These are phyloP conservation scores for Paraphaeosphaeria minitans DNA, from an alignment of 2,329 filamentous ascomycete genomes.

Conservation along the genomic window DNA sequence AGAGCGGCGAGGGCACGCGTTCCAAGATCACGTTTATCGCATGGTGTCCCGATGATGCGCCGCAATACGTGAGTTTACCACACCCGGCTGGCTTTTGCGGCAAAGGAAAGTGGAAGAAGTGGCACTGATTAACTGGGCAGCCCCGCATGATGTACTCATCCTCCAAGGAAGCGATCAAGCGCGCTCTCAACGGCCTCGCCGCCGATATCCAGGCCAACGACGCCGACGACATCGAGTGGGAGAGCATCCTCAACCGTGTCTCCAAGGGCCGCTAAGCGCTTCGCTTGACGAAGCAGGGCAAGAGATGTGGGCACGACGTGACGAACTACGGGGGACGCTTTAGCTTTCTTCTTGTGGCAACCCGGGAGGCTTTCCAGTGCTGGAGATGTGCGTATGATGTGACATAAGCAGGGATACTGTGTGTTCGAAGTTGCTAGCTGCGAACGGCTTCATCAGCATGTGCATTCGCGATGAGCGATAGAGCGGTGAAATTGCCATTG, in stretches of 20 bases:
- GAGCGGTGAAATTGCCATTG: conserved; percentile 31
- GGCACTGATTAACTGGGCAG: conserved; percentile 59
- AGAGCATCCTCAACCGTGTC: conserved; percentile 64
- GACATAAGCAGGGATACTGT: conserved; percentile 7
- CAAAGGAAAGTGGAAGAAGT: too few species aligned
- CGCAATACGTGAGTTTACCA: conserved; percentile 69
- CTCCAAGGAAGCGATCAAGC: conserved; percentile 85
- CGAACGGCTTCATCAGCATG: conserved; percentile 19
- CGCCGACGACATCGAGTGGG: conserved; percentile 78
- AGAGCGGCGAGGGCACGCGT: conserved; percentile 74
- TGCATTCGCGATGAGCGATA: conserved; percentile 22
- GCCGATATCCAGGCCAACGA: conserved; percentile 85
- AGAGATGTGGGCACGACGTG: conserved; percentile 15
- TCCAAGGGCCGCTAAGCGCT: conserved; percentile 56
- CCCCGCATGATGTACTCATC: conserved; percentile 90
- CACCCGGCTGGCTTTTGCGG: too few species aligned
- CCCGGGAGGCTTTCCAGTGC: conserved; percentile 3
- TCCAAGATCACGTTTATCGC: conserved; percentile 52
- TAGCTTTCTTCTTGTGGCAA: conserved; percentile 9
- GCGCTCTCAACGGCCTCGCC: conserved; percentile 74
- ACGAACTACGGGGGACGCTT: conserved; percentile 18
- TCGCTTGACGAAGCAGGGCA: not conserved
- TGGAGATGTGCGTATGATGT: conserved; percentile 1
- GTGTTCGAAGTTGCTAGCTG: conserved; percentile 1
- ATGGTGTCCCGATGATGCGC: conserved; percentile 66